Evolutionary conservation across 2,329 filamentous ascomycete genomes (phyloP), one percentile per base, ranked within the genome.

Genomic region (Venturia aucupariae): DNA sequence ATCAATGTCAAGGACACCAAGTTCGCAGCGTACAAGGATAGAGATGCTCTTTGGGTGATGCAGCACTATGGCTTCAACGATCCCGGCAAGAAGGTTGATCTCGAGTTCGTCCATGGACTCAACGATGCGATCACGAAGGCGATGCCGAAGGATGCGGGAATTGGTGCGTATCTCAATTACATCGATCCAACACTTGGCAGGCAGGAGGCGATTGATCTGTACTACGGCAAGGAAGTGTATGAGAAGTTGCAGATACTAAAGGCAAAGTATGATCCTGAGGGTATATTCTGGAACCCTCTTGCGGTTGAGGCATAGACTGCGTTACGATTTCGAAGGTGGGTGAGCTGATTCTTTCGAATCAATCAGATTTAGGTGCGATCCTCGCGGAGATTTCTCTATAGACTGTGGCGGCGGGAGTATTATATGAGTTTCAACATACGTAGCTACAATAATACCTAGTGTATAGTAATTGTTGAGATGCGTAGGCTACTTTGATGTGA

Each of bases 101-200:
- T 65, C 1, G 35, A 55, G 2, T 64, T 65, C 27, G 22, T 59
- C 48, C 64, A 70, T 38, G 67, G 65, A 2, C 62, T 73, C 63
- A 68, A 68, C 24, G 57, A 65, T 17, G 69, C 68, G 13, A 65
- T 73, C 17, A 67, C 66, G 7, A 30, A 24, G 1, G 68, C 68
- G 6, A 54, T 54, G 48, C 48, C 48, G 48, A 46, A 22, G 4
- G 61, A 70, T 30, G 67, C 64, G 1, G 65, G 65, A 7, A 72
- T 70, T 44, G 66, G 65, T 10, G 71, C 71, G 6, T 74, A 74
- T 48, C 67, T 71, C 42, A 73, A 73, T 59, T 73, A 74, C 48
- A 67, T 73, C 22, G 72, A 74, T 59, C 67, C 71, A 3, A 68
- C 66, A 11, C 63, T 73, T 44, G 67, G 65, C 5, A 42, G 67